Evolutionary conservation across 345 rosid genomes (phyloP).

Genomic region (Murraya koenigii): DNA sequence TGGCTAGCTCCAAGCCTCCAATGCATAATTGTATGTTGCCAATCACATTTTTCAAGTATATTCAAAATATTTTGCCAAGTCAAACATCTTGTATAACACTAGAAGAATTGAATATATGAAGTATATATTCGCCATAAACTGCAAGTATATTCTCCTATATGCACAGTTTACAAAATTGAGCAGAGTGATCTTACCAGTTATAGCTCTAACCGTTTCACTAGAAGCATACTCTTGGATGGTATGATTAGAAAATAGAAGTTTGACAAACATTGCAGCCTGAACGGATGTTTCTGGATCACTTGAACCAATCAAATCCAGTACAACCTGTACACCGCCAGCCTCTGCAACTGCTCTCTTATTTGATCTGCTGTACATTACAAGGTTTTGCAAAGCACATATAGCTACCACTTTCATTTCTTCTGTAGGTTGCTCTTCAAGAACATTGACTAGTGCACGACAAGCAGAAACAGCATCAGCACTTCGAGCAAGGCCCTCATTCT

Average conservation of each 20-base stretch:
- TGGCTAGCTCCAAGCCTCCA: background rate
- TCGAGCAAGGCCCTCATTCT: conserved; percentile 94
- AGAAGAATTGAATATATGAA: background rate
- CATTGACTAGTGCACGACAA: conserved; percentile 95
- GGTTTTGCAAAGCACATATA: conserved; percentile 95
- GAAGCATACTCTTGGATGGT: conserved; percentile 99
- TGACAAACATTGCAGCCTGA: conserved; percentile 98
- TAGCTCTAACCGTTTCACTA: conserved; percentile 96
- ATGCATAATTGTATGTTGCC: background rate
- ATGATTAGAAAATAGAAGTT: conserved; percentile 92
- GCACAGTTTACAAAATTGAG: background rate
- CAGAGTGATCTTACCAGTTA: conserved; percentile 67
- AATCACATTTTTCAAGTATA: background rate
- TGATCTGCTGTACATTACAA: conserved; percentile 91
- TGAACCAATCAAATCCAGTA: conserved; percentile 90
- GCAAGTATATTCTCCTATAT: background rate
- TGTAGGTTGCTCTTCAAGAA: conserved; percentile 98
- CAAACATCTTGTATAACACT: background rate
- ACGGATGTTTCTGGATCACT: conserved; percentile 93
- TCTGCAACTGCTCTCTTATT: conserved; percentile 99
- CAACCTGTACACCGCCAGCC: conserved; percentile 99
- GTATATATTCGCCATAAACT: background rate
- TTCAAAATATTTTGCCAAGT: background rate
- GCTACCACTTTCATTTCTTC: conserved; percentile 99
- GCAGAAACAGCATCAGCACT: conserved; percentile 93